Percentiles rank a stretch among this genome's conserved stretches.
phyloP scores from a whole-genome alignment of 306 rosid species.

The Senna siamea region DNA sequence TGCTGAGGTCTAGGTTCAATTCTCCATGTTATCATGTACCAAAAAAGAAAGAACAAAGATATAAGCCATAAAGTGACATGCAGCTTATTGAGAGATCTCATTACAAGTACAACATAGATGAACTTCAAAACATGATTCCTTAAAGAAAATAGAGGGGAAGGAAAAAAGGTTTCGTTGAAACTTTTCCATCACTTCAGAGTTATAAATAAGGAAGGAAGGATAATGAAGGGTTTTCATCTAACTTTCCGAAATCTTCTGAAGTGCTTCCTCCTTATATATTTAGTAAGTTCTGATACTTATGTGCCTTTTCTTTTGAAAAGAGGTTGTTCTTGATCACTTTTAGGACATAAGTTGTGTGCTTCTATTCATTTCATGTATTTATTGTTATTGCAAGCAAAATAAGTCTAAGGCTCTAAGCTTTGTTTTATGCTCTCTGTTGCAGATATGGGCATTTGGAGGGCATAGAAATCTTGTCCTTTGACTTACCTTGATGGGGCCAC shows the following conservation, averaged over 20 bases:
- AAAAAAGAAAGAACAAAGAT: not conserved
- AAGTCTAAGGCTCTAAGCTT: not conserved
- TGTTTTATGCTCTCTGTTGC: not conserved
- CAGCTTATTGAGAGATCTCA: not conserved
- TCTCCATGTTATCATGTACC: not conserved
- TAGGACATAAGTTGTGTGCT: not conserved
- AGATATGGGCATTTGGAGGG: conserved; percentile 57
- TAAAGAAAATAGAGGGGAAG: not conserved
- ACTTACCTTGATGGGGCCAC: no score
- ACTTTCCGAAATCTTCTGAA: not conserved
- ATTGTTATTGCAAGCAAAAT: not conserved
- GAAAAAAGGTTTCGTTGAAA: not conserved
- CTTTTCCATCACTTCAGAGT: not conserved
- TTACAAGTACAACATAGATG: not conserved
- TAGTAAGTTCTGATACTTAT: not conserved
- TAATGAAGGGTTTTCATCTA: not conserved
- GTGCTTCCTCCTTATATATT: no score
- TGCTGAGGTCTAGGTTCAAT: not conserved
- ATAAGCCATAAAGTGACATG: conserved; percentile 3
- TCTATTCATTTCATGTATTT: no score
- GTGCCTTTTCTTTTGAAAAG: not conserved
- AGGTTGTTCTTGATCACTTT: not conserved
- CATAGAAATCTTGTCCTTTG: no score
- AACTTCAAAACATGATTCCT: conserved; percentile 5
- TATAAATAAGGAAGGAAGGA: not conserved